Base-by-base conservation (phyloP, 169 alveolate genomes). In the Sarcocystis neurona region DNA sequence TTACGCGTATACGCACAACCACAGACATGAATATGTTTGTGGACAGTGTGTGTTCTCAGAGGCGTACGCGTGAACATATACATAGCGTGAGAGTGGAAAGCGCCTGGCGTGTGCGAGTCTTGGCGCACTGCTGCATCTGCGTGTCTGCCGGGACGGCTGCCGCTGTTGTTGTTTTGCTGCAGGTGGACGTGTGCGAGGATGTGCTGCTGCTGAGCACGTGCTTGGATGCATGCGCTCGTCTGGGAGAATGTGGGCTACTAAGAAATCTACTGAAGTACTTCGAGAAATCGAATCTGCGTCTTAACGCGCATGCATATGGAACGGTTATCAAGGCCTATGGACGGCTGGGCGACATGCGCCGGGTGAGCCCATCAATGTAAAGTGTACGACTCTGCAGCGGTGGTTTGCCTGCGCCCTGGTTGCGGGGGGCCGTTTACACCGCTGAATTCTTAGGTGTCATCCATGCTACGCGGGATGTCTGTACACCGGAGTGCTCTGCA, bases 281-380 rank as follows among this genome's bases (percentile, higher is more conserved):
- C 37, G 84, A 85, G 32, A 20, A 30, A 0, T 80, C 88, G 23
- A 20, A 37, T 27, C 63, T 80, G 50, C 1, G 27, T 0, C 88
- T 60, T 5, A 80, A 80, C 63, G 60, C 79, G 5, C 88, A 80
- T 63, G 88, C 88, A n/a, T 80, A 80, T 44, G 88, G 88, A 58
- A 58, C 88, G 63, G 79, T 80, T 0, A 80, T 80, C 88, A 80
- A 80, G 79, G 88, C 88, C 18, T 80, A 60, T 79, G 88, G 88
- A 34, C 27, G 50, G 46, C 58, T 80, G 30, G 88, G 88, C 30
- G 27, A 80, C 60, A 23, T 80, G 18, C 2, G 44, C 0, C 50
- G 47, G 72, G 86, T 78, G 32, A 30, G 37, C 79, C 0, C 50
- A 18, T 37, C n/a, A n/a, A n/a, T n/a, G n/a, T n/a, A n/a, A n/a